Evolutionary conservation across 2,329 filamentous ascomycete genomes (phyloP).

Genomic region (Fusarium humuli): DNA sequence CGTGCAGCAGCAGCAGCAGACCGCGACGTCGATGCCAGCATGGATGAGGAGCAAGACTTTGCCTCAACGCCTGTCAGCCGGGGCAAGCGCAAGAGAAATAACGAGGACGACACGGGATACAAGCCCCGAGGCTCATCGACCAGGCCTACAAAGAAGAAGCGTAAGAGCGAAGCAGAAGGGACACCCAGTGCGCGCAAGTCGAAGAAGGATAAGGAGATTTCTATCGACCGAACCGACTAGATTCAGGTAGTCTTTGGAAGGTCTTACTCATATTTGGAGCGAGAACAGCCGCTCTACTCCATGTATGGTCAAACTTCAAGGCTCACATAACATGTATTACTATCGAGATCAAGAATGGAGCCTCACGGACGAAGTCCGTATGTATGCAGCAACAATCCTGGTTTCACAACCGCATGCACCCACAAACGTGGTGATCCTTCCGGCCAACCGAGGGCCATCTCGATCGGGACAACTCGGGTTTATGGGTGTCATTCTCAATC

Average conservation of each 20-base stretch:
- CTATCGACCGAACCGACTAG: conserved; percentile 50
- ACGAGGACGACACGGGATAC: conserved; percentile 69
- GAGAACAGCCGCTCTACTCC: no score
- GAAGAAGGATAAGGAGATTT: conserved; percentile 51
- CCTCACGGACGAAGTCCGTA: conserved; percentile 26
- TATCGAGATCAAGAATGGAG: conserved; percentile 22
- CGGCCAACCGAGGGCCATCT: conserved; percentile 41
- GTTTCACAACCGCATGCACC: conserved; percentile 14
- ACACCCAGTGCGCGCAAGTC: conserved; percentile 52
- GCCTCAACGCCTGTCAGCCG: conserved; percentile 51
- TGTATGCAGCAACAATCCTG: conserved; percentile 19
- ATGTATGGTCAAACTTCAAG: no score
- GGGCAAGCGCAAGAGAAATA: conserved; percentile 65
- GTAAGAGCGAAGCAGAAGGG: conserved; percentile 63
- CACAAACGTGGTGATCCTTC: conserved; percentile 39
- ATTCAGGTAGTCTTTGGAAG: background rate
- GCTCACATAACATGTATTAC: conserved; percentile 21
- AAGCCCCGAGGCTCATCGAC: conserved; percentile 67
- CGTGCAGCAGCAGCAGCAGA: conserved; percentile 41
- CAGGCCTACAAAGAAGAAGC: conserved; percentile 68
- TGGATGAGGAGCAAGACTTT: conserved; percentile 55
- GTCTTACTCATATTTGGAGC: no score
- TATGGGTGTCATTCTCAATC: conserved; percentile 21
- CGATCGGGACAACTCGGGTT: conserved; percentile 41
- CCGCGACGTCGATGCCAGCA: conserved; percentile 51